Base-by-base conservation (phyloP, 345 rosid species). In the Sonneratia caseolaris region DNA sequence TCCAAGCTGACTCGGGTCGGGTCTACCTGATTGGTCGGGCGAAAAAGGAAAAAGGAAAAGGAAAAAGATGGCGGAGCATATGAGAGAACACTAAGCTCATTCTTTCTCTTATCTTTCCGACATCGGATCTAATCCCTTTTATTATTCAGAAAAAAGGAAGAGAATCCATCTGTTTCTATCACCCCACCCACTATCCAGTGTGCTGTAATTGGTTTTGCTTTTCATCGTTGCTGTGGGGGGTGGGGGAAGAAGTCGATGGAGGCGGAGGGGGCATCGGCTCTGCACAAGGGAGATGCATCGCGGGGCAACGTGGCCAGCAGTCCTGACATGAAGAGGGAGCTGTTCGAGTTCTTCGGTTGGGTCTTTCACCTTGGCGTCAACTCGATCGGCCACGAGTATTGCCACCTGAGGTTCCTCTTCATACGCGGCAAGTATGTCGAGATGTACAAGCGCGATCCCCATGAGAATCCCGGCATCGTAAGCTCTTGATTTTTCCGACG, bases 401-500 rank as follows among this genome's bases (percentile, higher is more conserved):
- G 97, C 64, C 89, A 90, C 71, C 85, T 84, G 13, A 84, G 97
- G 48, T 94, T 85, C 77, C 75, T 91, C 48, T 87, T 78, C 79
- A 79, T 94, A 2, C 82, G 86, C 78, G 96, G 98, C 74, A 91
- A 86, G 85, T 82, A 81, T 47, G 93, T 94, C 9, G 84, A 86
- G 83, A 87, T 94, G 98, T 91, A 90, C 77, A 94, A 85, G 77
- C 86, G 91, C 73, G 95, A 94, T 79, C 98, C 98, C 75, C 93
- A 88, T 24, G 91, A 91, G 73, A 83, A 79, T 64, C 95, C 93
- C 12, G 96, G 91, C 79, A 85, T 88, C 84, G 98, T 94, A 85
- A 73, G 89, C 27, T 69, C 47, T 9, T 59, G 42, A 37, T 59
- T 38, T 32, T 47, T 47, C 15, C 51, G 9, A 47, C 51, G 2